phyloP scores from a whole-genome alignment of 2,329 filamentous ascomycete species.

The Trichoderma sp. region DNA sequence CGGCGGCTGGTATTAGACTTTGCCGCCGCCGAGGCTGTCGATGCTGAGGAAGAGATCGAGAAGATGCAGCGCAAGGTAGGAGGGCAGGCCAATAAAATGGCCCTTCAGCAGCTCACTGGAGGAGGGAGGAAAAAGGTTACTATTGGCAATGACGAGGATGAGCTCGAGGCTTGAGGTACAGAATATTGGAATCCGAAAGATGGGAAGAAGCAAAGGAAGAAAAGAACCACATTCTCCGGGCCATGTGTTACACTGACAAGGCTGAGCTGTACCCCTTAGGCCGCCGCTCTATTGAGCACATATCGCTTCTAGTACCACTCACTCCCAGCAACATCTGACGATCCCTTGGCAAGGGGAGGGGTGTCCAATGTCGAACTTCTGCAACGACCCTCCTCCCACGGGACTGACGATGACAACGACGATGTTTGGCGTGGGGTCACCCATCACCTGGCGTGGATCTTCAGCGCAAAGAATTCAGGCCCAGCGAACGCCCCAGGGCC shows the following conservation, averaged over 20 bases:
- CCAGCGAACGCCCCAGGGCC: conserved; percentile 33
- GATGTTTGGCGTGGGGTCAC: conserved; percentile 9
- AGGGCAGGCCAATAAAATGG: conserved; percentile 86
- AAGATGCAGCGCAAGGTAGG: conserved; percentile 97
- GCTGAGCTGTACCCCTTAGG: conserved; percentile 26
- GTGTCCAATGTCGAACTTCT: conserved; percentile 24
- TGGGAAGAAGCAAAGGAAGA: conserved; percentile 22
- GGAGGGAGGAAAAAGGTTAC: conserved; percentile 85
- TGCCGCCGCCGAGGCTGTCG: conserved; percentile 82
- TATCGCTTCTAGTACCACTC: not conserved
- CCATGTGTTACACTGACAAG: conserved; percentile 25
- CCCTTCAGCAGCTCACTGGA: conserved; percentile 83
- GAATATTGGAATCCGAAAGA: no score
- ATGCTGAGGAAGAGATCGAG: conserved; percentile 93
- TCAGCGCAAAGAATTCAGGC: conserved; percentile 37
- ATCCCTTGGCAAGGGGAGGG: conserved; percentile 33
- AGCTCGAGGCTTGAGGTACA: conserved; percentile 45
- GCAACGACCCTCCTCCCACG: conserved; percentile 5
- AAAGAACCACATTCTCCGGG: conserved; percentile 30
- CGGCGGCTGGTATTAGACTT: conserved; percentile 89
- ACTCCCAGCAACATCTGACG: conserved; percentile 11
- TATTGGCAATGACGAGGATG: conserved; percentile 71
- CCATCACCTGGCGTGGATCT: conserved; percentile 30
- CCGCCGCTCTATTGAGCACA: conserved; percentile 23
- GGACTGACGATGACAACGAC: no score